Evolutionary conservation across 129 eudicot genomes (phyloP), one percentile per base, ranked within the genome.

Genomic region (Pulicaria dysenterica): DNA sequence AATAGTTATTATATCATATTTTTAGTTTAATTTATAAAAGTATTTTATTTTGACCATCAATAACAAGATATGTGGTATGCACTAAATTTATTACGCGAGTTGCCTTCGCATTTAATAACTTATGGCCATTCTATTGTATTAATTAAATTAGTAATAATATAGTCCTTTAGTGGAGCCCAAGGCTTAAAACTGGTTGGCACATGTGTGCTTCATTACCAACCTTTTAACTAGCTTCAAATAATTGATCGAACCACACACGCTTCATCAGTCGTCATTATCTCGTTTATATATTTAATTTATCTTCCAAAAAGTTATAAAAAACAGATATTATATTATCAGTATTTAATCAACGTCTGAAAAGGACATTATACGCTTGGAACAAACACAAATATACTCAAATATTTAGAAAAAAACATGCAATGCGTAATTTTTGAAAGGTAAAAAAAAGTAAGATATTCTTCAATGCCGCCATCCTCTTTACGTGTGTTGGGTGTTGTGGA

Each of bases 101-200:
- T 7, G 39, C 39, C 38, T 64, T 61, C 5, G 39, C 51, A 64
- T 64, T 64, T 8, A 64, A 64, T 64, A 64, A 37, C 43, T 64
- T 43, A 17, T 43, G 70, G 49, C 15, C 49, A 62, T 4, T 13
- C 54, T 64, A 24, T 24, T 24, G 2, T n/a, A 24, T 24, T 24
- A 24, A 24, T 24, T 24, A 24, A 24, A 24, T 24, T 24, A 24
- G 2, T 24, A 58, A 34, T 6, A 9, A 34, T 36, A 58, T 13
- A 43, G 38, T 41, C 69, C 69, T 42, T 66, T 47, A 8, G 58
- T 66, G 57, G 58, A 47, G 70, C 57, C 58, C 72, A 66, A 46
- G 24, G 58, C 72, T 31, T 47, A 66, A 66, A 31, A 46, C 36
- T 47, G 57, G 40, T 49, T 46, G 40, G 6, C 72, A 66, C 57